A percentile compares a stretch with the other conserved stretches of the same genome.
Evolutionary conservation across 192 early-diverging fungal genomes (phyloP).

Genomic region (Gonapodya prolifera): DNA sequence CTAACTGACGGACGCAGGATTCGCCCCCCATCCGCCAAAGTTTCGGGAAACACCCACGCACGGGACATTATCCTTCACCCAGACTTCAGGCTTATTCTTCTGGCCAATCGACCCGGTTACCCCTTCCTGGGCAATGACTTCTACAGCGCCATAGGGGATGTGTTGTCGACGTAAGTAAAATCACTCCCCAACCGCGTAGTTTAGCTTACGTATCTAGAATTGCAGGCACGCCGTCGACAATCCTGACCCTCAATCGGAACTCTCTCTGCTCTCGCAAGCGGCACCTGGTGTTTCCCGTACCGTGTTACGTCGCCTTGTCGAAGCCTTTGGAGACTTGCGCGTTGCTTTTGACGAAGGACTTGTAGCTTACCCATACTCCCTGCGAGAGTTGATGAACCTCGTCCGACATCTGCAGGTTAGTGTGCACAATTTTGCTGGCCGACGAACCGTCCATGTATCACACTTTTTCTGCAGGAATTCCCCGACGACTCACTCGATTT

Average conservation of each 20-base stretch:
- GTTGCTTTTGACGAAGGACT: conserved; percentile 58
- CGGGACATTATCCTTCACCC: conserved; percentile 7
- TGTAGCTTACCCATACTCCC: conserved; percentile 69
- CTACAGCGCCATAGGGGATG: conserved; percentile 64
- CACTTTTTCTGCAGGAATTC: conserved; percentile 20
- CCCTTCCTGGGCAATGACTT: conserved; percentile 75
- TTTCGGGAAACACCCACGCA: conserved; percentile 6
- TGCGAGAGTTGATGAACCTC: conserved; percentile 65
- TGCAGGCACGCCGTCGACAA: conserved; percentile 56
- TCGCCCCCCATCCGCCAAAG: conserved; percentile 9
- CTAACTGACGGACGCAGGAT: conserved; percentile 63
- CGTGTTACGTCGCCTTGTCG: conserved; percentile 45
- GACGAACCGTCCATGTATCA: not conserved
- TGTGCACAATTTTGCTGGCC: not conserved
- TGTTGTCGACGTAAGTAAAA: conserved; percentile 34
- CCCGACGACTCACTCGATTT: conserved; percentile 54
- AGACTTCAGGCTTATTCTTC: conserved; percentile 69
- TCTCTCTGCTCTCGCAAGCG: conserved; percentile 52
- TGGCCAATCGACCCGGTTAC: conserved; percentile 70
- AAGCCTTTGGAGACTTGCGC: conserved; percentile 61
- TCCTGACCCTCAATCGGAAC: conserved; percentile 58
- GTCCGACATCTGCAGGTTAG: conserved; percentile 51
- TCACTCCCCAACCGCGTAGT: not conserved
- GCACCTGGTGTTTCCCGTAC: conserved; percentile 55
- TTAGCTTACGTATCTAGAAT: no score